These are phyloP conservation scores for Ceriops decandra DNA, from an alignment of 345 rosid genomes.

Conservation along the genomic window DNA sequence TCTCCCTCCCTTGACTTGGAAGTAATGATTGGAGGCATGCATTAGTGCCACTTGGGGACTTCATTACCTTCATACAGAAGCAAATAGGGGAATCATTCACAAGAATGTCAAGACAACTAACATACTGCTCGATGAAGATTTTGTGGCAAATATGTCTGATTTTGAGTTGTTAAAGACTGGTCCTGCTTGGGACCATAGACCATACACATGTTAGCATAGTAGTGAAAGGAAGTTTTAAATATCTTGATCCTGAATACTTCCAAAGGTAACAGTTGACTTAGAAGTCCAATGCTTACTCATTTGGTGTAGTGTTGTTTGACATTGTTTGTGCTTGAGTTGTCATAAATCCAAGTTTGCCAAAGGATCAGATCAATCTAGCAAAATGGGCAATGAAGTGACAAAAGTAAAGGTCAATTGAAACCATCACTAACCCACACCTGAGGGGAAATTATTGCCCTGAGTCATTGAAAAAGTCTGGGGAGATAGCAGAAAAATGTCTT, in stretches of 20 bases:
- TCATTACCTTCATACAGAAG: conserved; percentile 91
- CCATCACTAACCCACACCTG: conserved; percentile 59
- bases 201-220: conserved; percentile 93
- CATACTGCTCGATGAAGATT: conserved; percentile 68
- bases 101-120: conserved; percentile 89
- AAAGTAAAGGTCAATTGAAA: conserved; percentile 55
- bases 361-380: conserved; percentile 90
- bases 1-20: conserved; percentile 73
- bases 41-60: conserved; percentile 84
- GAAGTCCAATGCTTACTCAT: conserved; percentile 89
- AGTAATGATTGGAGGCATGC: conserved; percentile 74
- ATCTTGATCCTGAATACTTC: conserved; percentile 88
- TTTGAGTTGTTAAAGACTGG: conserved; percentile 80
- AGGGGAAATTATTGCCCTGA: conserved; percentile 48
- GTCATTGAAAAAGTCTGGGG: conserved; percentile 74
- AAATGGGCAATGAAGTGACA: conserved; percentile 95
- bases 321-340: conserved; percentile 86
- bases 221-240: conserved; percentile 91
- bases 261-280: conserved; percentile 79
- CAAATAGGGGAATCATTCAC: conserved; percentile 84
- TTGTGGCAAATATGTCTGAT: conserved; percentile 89
- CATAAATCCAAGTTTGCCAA: conserved; percentile 81
- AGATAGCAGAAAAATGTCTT: conserved; percentile 89
- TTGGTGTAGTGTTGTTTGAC: conserved; percentile 81
- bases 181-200: conserved; percentile 85